Percentiles rank a stretch among this genome's conserved stretches.
phyloP scores from a whole-genome alignment of 179 eudicot species.

The Kewa caespitosa region DNA sequence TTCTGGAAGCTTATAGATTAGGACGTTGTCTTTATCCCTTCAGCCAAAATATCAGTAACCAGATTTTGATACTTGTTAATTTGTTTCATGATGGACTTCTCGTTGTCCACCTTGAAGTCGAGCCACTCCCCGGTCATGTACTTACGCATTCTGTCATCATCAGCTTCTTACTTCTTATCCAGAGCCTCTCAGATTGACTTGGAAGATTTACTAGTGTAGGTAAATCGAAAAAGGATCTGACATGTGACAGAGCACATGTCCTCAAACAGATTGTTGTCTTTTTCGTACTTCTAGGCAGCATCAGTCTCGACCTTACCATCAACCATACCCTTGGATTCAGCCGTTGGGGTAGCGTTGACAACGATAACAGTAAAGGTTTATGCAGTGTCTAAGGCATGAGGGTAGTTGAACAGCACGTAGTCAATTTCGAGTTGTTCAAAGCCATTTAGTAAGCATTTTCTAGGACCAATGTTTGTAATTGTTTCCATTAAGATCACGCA shows the following conservation, averaged over 20 bases:
- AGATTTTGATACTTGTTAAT: neutral
- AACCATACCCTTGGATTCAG: too few relatives aligned
- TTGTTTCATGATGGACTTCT: neutral
- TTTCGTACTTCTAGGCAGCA: neutral
- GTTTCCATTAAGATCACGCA: too few relatives aligned
- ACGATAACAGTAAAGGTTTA: too few relatives aligned
- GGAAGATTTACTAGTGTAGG: neutral
- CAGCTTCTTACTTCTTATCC: neutral
- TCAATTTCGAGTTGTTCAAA: too few relatives aligned
- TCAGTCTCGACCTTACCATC: too few relatives aligned
- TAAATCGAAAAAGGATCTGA: neutral
- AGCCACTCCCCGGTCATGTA: neutral
- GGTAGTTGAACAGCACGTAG: too few relatives aligned
- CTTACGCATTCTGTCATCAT: neutral
- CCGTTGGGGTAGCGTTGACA: too few relatives aligned
- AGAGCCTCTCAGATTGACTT: neutral
- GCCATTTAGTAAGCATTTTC: too few relatives aligned
- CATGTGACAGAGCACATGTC: neutral
- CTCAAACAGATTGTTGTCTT: neutral
- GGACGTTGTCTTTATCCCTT: neutral
- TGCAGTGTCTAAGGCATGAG: too few relatives aligned
- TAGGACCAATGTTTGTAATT: too few relatives aligned
- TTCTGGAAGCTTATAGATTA: neutral
- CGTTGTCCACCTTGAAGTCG: neutral
- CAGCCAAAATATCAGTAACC: neutral